phyloP scores from a whole-genome alignment of 2,329 filamentous ascomycete species.

The Didymella segeticola region DNA sequence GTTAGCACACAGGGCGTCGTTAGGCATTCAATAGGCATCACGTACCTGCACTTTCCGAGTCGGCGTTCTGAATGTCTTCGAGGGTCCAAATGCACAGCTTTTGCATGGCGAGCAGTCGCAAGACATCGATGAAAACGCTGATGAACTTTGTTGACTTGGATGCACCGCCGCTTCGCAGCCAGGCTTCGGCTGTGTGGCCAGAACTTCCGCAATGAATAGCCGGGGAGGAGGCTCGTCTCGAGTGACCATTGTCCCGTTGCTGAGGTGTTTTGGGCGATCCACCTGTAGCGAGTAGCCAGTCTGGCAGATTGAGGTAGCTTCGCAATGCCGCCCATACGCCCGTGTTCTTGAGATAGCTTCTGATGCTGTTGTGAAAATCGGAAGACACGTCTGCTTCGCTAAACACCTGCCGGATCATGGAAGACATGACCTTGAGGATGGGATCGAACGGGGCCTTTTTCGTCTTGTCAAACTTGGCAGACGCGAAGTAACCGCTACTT shows the following conservation, averaged over 20 bases:
- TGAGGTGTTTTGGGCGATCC: conserved; percentile 31
- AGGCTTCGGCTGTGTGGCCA: conserved; percentile 52
- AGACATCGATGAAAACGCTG: conserved; percentile 85
- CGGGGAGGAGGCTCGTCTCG: conserved; percentile 42
- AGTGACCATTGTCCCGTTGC: conserved; percentile 31
- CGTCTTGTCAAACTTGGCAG: conserved; percentile 66
- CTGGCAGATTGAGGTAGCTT: conserved; percentile 66
- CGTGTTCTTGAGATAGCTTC: conserved; percentile 59
- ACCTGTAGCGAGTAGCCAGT: conserved; percentile 63
- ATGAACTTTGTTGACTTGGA: conserved; percentile 73
- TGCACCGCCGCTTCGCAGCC: conserved; percentile 54
- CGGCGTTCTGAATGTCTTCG: conserved; percentile 90
- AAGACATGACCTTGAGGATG: conserved; percentile 65
- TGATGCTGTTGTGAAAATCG: conserved; percentile 65
- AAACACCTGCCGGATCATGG: conserved; percentile 69
- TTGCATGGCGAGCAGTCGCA: conserved; percentile 80
- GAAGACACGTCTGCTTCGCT: conserved; percentile 68
- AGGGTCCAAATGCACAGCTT: conserved; percentile 89
- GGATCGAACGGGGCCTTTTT: conserved; percentile 68
- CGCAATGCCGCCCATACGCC: conserved; percentile 64
- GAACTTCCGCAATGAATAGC: conserved; percentile 46
- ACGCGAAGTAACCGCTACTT: conserved; percentile 65
- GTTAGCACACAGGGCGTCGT: neutral
- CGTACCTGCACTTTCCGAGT: conserved; percentile 73
- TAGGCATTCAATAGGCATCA: neutral